Evolutionary conservation across 768 basidiomycete genomes (phyloP).

Genomic region (Tylopilus intermedius): DNA sequence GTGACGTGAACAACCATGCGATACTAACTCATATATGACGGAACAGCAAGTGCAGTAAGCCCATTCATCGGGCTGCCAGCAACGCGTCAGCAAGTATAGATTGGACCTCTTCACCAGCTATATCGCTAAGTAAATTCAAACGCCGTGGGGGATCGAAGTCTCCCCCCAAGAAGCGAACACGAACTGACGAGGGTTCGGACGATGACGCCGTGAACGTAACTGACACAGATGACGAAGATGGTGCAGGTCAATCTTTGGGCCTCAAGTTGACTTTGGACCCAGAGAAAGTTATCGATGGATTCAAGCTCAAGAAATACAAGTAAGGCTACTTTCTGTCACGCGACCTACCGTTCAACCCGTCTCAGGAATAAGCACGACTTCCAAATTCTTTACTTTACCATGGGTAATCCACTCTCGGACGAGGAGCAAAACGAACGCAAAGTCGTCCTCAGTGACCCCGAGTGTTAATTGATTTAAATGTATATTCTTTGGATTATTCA

Average conservation of each 20-base stretch:
- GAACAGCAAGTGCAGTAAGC: conserved; percentile 11
- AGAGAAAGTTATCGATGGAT: conserved; percentile 38
- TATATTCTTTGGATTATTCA: not conserved
- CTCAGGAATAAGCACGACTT: conserved; percentile 47
- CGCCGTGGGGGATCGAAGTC: conserved; percentile 20
- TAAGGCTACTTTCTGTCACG: conserved; percentile 26
- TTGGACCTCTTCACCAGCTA: conserved; percentile 9
- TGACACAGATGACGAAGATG: conserved; percentile 14
- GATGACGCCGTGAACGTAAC: conserved; percentile 25
- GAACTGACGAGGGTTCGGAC: conserved; percentile 19
- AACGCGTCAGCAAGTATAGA: conserved; percentile 3
- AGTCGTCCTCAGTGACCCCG: conserved; percentile 48
- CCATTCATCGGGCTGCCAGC: conserved; percentile 21
- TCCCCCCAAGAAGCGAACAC: conserved; percentile 28
- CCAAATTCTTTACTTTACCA: conserved; percentile 81
- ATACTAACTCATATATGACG: not conserved
- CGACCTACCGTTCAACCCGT: not conserved
- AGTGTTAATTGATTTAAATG: conserved; percentile 16
- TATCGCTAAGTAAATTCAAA: conserved; percentile 18
- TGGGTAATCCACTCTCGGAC: conserved; percentile 57
- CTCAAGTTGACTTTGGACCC: conserved; percentile 22
- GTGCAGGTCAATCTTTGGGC: not conserved
- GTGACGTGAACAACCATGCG: conserved; percentile 2
- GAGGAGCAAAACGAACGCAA: conserved; percentile 45
- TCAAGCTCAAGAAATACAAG: conserved; percentile 43